A percentile compares a stretch with the other conserved stretches of the same genome.
These are phyloP conservation scores for Phytophthora pseudosyringae DNA, from an alignment of 352 stramenopile genomes.

Conservation along the genomic window DNA sequence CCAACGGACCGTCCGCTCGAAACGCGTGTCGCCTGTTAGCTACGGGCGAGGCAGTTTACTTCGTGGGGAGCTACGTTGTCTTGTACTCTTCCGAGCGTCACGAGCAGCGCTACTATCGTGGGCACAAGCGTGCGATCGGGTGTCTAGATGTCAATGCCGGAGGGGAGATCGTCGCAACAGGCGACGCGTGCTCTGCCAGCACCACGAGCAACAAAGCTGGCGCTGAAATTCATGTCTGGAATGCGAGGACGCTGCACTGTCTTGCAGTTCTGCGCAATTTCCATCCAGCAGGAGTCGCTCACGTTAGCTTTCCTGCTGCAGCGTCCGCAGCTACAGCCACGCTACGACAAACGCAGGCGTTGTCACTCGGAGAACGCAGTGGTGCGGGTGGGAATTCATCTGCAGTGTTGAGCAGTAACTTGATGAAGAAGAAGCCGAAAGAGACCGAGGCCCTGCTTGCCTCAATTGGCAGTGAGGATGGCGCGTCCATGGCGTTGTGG, in stretches of 20 bases:
- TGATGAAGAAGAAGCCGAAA: slow-evolving; percentile 62
- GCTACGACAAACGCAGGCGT: slow-evolving; percentile 39
- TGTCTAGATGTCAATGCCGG: slow-evolving; percentile 67
- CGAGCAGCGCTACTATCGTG: slow-evolving; percentile 75
- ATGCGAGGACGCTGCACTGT: slow-evolving; percentile 66
- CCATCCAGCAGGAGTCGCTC: slow-evolving; percentile 57
- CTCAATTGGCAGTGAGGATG: slow-evolving; percentile 65
- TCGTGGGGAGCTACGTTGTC: slow-evolving; percentile 77
- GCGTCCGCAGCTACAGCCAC: slow-evolving; percentile 51
- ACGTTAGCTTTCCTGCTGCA: slow-evolving; percentile 63
- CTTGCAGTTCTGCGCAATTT: slow-evolving; percentile 73
- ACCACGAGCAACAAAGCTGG: slow-evolving; percentile 1
- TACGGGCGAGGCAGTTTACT: slow-evolving; percentile 72
- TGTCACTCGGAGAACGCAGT: slow-evolving; percentile 38
- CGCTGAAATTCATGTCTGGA: slow-evolving; percentile 80
- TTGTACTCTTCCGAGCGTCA: slow-evolving; percentile 70
- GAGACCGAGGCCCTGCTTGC: slow-evolving; percentile 65
- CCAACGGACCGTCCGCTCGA: slow-evolving; percentile 46
- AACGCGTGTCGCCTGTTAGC: slow-evolving; percentile 58
- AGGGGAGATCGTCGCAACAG: slow-evolving; percentile 74
- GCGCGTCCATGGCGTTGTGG: slow-evolving; percentile 82
- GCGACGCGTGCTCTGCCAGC: slow-evolving; percentile 25
- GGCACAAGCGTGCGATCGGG: slow-evolving; percentile 62
- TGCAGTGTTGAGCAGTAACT: slow-evolving; percentile 45
- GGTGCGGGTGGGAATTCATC: slow-evolving; percentile 32